Conservation (phyloP, 768 basidiomycete species). For the Galerina marginata region DNA sequence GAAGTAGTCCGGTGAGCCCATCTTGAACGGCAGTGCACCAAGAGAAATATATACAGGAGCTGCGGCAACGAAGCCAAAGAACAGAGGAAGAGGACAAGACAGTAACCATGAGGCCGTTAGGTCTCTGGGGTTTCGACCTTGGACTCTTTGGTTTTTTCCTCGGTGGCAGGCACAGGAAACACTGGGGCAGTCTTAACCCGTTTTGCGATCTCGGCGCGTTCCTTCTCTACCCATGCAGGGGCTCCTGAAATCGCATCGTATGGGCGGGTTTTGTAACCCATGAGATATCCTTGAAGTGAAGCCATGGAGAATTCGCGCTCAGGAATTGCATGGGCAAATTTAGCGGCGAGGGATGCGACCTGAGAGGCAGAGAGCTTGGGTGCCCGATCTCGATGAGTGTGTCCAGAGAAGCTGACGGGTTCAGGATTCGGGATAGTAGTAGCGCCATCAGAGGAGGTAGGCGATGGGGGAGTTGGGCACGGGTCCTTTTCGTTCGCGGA, state of each 20-base stretch:
- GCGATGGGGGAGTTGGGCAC: neutral
- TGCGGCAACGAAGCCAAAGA: too few species aligned
- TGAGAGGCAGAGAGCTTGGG: constrained; percentile 46
- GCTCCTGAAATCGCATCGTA: constrained; percentile 55
- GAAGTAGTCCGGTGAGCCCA: too few species aligned
- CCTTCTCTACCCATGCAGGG: constrained; percentile 55
- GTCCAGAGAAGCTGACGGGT: constrained; percentile 11
- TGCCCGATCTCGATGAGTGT: constrained; percentile 38
- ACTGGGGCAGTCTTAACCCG: constrained; percentile 4
- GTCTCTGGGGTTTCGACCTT: neutral
- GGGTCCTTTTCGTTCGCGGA: constrained; percentile 27
- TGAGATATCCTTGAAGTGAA: constrained; percentile 62
- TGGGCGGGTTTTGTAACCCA: constrained; percentile 69
- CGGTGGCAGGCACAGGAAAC: neutral
- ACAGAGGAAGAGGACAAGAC: too few species aligned
- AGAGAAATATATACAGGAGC: too few species aligned
- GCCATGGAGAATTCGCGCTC: constrained; percentile 57
- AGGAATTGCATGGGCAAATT: constrained; percentile 60
- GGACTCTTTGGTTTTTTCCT: neutral
- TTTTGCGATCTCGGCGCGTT: constrained; percentile 30
- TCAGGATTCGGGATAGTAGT: neutral
- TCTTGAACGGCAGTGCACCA: too few species aligned
- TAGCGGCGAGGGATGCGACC: constrained; percentile 52
- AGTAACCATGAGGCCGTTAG: too few species aligned
- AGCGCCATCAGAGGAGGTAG: neutral